Evolutionary conservation across 257 asterid species (phyloP).

Genomic region (Leptodermis oblonga): DNA sequence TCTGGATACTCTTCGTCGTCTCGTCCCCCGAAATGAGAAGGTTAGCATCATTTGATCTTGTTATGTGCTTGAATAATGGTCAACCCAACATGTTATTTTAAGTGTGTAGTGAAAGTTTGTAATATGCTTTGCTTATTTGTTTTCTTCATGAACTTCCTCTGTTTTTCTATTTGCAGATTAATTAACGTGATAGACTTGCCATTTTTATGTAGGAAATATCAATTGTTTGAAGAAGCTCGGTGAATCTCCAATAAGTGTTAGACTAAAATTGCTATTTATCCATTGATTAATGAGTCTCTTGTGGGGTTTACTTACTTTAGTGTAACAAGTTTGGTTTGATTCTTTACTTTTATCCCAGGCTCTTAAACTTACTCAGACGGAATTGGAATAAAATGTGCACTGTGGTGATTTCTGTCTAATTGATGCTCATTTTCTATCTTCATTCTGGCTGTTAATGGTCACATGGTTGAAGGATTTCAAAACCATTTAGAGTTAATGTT

Average conservation of each 20-base stretch:
- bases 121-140: neutral
- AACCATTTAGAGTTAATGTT: neutral
- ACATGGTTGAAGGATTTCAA: neutral
- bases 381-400: neutral
- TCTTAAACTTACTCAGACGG: neutral
- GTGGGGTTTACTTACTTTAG: neutral
- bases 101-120: neutral
- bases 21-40: conserved; percentile 67
- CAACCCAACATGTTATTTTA: neutral
- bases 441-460: neutral
- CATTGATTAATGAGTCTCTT: neutral
- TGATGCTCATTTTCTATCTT: neutral
- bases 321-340: neutral
- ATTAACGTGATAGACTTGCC: neutral
- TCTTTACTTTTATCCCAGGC: neutral
- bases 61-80: neutral
- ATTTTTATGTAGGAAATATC: neutral
- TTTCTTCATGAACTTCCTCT: neutral
- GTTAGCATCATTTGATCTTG: conserved; percentile 29
- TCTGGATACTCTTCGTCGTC: conserved; percentile 56
- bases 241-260: neutral
- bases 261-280: neutral
- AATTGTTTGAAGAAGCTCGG: neutral
- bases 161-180: neutral
- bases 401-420: neutral